Evolutionary conservation across 495 filamentous ascomycete species (phyloP).

Genomic region (Xeromyces bisporus): DNA sequence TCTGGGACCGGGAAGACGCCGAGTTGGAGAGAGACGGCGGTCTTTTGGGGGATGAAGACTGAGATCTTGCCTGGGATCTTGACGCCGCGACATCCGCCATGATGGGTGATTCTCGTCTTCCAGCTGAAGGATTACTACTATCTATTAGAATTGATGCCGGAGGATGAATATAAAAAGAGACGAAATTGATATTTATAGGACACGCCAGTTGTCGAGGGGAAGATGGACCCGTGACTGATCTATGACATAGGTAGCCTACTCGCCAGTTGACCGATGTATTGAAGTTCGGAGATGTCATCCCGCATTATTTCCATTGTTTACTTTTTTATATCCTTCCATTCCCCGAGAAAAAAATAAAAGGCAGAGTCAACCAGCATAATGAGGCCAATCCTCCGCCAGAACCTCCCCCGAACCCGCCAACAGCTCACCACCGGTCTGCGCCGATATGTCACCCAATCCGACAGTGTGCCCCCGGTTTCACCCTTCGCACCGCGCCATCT

Average conservation of each 20-base stretch:
- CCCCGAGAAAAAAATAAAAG: too few species aligned
- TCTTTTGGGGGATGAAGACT: conserved; percentile 7
- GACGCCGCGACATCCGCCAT: conserved; percentile 23
- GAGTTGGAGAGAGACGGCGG: conserved; percentile 2
- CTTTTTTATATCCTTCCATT: too few species aligned
- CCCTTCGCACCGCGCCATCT: conserved; percentile 59
- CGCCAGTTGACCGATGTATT: too few species aligned
- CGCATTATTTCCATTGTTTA: too few species aligned
- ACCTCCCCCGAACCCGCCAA: too few species aligned
- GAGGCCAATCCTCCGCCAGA: conserved; percentile 20
- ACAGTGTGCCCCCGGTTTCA: conserved; percentile 21
- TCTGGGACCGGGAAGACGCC: conserved; percentile 5
- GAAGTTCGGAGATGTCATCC: too few species aligned
- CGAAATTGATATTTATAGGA: not conserved
- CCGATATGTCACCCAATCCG: conserved; percentile 21
- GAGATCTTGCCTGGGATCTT: conserved; percentile 15
- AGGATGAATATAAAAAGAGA: not conserved
- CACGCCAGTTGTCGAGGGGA: too few species aligned
- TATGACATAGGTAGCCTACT: too few species aligned
- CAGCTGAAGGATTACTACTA: too few species aligned
- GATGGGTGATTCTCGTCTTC: conserved; percentile 5
- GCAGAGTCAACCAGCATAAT: too few species aligned
- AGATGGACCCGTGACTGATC: too few species aligned
- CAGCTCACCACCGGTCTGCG: conserved; percentile 20
- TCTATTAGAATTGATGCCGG: conserved; percentile 1